Percentiles rank a stretch among this genome's conserved stretches.
Conservation (phyloP, 163 green algal species). For the Picocystis sp. region DNA sequence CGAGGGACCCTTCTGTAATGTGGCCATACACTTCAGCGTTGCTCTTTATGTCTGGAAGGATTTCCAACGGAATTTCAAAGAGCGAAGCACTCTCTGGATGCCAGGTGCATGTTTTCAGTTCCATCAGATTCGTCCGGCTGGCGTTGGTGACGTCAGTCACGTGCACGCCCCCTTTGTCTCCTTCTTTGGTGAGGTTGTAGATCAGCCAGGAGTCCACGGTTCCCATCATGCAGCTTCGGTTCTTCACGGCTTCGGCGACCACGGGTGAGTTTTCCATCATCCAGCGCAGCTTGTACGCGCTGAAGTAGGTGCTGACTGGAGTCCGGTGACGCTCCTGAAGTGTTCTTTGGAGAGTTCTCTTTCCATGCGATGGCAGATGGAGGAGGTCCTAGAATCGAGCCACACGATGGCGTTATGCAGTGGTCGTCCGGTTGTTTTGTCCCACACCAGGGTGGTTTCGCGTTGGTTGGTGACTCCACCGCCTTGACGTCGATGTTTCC, state of each 20-base stretch:
- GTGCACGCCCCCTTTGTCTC: slow-evolving; percentile 27
- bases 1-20: slow-evolving; percentile 18
- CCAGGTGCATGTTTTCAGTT: slow-evolving; percentile 59
- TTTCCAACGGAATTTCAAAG: slow-evolving; percentile 33
- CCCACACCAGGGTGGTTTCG: slow-evolving; percentile 86
- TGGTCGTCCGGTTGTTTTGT: slow-evolving; percentile 52
- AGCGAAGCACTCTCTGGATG: slow-evolving; percentile 28
- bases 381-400: slow-evolving; percentile 69
- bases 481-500: slow-evolving; percentile 22
- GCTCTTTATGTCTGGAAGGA: slow-evolving; percentile 47
- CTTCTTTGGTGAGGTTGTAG: slow-evolving; percentile 69
- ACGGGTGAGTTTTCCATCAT: slow-evolving; percentile 44
- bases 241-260: slow-evolving; percentile 27
- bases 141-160: slow-evolving; percentile 80
- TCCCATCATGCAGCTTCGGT: slow-evolving; percentile 42
- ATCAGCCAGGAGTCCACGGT: slow-evolving; percentile 97
- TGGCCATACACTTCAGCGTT: slow-evolving; percentile 56
- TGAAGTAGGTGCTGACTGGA: slow-evolving; percentile 94
- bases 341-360: slow-evolving; percentile 27
- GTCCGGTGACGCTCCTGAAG: slow-evolving; percentile 61
- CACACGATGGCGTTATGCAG: slow-evolving; percentile 93
- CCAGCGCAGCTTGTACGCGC: slow-evolving; percentile 71
- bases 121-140: slow-evolving; percentile 78
- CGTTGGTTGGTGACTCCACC: slow-evolving; percentile 90
- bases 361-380: slow-evolving; percentile 13